These are phyloP conservation scores for Sugiyamaella neomexicana DNA, from an alignment of 1,139 yeast species.

Conservation along the genomic window DNA sequence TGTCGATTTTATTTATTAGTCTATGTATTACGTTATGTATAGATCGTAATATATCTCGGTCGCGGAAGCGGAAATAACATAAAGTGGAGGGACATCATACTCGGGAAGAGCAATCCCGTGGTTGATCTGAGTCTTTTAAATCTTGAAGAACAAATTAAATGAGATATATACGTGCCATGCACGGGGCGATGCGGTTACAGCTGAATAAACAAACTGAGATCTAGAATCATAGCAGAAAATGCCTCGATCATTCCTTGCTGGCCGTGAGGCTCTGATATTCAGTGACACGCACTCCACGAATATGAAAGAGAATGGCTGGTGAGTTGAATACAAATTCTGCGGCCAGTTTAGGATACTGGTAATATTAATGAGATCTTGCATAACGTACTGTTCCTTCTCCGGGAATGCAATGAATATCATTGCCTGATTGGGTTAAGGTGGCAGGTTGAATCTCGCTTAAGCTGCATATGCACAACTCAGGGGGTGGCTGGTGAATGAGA, in stretches of 20 bases:
- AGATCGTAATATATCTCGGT: too few relatives aligned
- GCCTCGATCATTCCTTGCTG: background rate
- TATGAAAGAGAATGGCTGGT: background rate
- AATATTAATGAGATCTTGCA: background rate
- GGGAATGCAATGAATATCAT: background rate
- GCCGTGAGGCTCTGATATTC: background rate
- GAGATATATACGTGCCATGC: background rate
- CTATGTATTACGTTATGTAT: background rate
- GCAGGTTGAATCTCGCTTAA: slow-evolving; percentile 7
- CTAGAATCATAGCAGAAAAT: background rate
- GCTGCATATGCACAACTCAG: slow-evolving; percentile 1
- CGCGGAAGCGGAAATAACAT: background rate
- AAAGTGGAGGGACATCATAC: too few relatives aligned
- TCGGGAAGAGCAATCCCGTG: too few relatives aligned
- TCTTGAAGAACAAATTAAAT: background rate
- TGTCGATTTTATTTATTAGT: background rate
- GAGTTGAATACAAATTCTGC: background rate
- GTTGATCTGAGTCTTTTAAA: too few relatives aligned
- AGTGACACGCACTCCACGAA: too few relatives aligned
- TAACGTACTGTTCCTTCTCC: background rate
- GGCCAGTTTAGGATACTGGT: background rate
- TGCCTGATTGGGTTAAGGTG: background rate
- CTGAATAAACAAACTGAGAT: background rate
- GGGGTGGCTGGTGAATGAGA: slow-evolving; percentile 8
- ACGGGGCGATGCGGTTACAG: background rate